Evolutionary conservation across 805 yeast genomes (phyloP), one percentile per base, ranked within the genome.

Genomic region (Ogataea paradorogensis): DNA sequence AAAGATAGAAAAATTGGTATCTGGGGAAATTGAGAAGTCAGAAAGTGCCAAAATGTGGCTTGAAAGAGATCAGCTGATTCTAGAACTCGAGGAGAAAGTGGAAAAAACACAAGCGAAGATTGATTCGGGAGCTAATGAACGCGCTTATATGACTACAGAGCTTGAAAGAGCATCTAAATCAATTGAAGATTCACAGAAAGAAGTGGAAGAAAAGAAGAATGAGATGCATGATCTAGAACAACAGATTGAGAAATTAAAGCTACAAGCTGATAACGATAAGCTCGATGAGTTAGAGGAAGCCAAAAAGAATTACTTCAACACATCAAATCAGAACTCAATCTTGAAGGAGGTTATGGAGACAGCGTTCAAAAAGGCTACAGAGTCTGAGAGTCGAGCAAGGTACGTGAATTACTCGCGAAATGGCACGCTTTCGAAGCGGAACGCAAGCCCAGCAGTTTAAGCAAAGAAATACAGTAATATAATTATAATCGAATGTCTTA

Each of bases 81-180:
- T 71, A 53, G 67, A 69, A 5, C 53, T 80, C 25, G 70, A 72
- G 42, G 70, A 70, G 6, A 67, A 71, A 35, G 61, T 82, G 3
- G 61, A 64, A 23, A 68, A 61, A 21, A 59, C 71, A 31, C 60
- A 71, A n/a, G 60, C 65, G 10, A 70, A 70, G 45, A 52, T 73
- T 2, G 71, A 70, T 18, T 67, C 80, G 5, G 69, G 70, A 30
- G 58, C 59, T 2, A 77, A 76, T 25, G 95, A 88, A 51, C 73
- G 69, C 32, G 74, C 67, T 35, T 89, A 84, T 59, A 82, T 81
- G 78, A 52, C 59, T 7, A 67, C 66, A 22, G 91, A 85, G 55
- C 71, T 77, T 22, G 61, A 60, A 14, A 73, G 78, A 36, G 83
- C 88, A 0, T 50, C 58, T 9, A 61, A 59, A 7, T 72, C 88